Evolutionary conservation across 1,284 basidiomycete species (phyloP).

Genomic region (Malassezia obtusa): DNA sequence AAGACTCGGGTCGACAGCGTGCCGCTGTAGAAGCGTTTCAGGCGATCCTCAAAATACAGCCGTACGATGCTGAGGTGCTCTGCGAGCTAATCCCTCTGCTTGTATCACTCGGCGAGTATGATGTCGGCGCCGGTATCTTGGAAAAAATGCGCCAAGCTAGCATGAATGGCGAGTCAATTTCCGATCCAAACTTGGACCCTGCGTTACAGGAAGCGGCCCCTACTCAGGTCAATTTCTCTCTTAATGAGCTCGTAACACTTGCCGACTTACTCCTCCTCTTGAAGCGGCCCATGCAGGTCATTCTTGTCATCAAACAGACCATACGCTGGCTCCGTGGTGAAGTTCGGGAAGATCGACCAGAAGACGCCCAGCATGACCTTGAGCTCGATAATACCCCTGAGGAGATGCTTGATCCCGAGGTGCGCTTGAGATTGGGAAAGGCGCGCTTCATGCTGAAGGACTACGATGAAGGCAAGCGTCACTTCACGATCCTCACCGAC

Average conservation of each 20-base stretch:
- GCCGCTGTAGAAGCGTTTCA: conserved; percentile 70
- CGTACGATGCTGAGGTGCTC: conserved; percentile 71
- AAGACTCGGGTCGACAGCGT: conserved; percentile 62
- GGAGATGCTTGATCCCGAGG: conserved; percentile 64
- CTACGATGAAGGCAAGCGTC: conserved; percentile 65
- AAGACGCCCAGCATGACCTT: conserved; percentile 62
- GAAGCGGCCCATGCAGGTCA: conserved; percentile 61
- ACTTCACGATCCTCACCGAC: conserved; percentile 29
- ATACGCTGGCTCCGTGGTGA: conserved; percentile 82
- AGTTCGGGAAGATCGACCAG: conserved; percentile 65
- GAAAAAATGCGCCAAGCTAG: conserved; percentile 57
- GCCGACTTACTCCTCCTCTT: conserved; percentile 71
- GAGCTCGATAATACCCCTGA: conserved; percentile 61
- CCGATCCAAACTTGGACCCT: conserved; percentile 18
- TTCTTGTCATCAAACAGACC: conserved; percentile 64
- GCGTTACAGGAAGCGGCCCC: background rate
- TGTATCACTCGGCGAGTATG: conserved; percentile 60
- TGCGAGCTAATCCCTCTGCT: conserved; percentile 70
- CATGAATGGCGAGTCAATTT: conserved; percentile 22
- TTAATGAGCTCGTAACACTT: conserved; percentile 58
- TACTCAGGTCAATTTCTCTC: conserved; percentile 21
- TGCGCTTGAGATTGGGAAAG: conserved; percentile 75
- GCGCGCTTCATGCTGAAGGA: conserved; percentile 73
- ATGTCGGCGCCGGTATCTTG: conserved; percentile 59
- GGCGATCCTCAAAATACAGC: conserved; percentile 64